These are phyloP conservation scores for Penstemon newberryi DNA, from an alignment of 257 asterid genomes.

Conservation along the genomic window DNA sequence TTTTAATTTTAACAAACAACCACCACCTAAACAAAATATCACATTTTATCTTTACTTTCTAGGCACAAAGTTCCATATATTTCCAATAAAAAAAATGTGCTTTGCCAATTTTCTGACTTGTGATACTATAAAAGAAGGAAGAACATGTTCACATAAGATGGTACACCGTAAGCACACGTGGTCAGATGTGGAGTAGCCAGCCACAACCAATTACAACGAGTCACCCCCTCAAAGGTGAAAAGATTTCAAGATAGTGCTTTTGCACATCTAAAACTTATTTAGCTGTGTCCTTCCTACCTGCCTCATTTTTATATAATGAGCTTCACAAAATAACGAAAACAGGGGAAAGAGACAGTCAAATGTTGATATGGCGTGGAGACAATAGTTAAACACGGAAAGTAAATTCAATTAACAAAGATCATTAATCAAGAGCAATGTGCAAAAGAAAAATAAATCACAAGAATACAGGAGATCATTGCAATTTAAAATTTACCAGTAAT, in stretches of 20 bases:
- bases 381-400: not conserved
- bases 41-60: not conserved
- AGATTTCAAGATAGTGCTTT: too few relatives aligned
- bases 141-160: too few relatives aligned
- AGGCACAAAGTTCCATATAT: not conserved
- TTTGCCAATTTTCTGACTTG: slow-evolving; percentile 1
- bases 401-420: not conserved
- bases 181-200: too few relatives aligned
- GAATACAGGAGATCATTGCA: not conserved
- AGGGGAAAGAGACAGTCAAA: too few relatives aligned
- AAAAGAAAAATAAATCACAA: not conserved
- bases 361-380: too few relatives aligned
- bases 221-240: too few relatives aligned
- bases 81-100: not conserved
- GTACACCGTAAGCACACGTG: too few relatives aligned
- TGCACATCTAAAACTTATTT: too few relatives aligned
- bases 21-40: not conserved
- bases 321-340: too few relatives aligned
- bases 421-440: not conserved
- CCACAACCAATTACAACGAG: too few relatives aligned
- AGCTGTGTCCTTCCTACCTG: too few relatives aligned
- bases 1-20: not conserved
- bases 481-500: slow-evolving; percentile 55
- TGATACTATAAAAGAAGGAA: not conserved
- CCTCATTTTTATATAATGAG: too few relatives aligned